Evolutionary conservation across 257 asterid genomes (phyloP).

Genomic region (Hygrophila difformis): DNA sequence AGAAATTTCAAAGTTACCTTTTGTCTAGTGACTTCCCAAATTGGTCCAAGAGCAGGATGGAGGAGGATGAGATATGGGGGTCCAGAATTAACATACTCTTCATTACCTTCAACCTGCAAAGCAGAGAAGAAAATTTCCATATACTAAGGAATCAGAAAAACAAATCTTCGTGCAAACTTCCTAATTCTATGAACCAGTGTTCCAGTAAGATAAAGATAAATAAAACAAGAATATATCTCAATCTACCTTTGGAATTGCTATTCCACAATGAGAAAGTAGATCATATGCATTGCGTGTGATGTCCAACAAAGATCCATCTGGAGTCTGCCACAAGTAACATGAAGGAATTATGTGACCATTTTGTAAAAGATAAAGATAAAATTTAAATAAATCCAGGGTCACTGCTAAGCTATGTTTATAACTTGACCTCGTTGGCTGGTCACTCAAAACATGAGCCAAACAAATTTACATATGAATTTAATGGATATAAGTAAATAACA

Average conservation of each 20-base stretch:
- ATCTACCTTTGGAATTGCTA: slow-evolving; percentile 71
- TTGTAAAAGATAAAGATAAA: too few species aligned
- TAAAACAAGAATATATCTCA: slow-evolving; percentile 4
- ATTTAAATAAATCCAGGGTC: too few species aligned
- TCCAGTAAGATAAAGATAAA: not conserved
- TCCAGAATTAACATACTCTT: slow-evolving; percentile 65
- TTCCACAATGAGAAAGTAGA: slow-evolving; percentile 72
- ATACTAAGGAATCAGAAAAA: not conserved
- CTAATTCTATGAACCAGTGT: slow-evolving; percentile 8
- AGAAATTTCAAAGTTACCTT: slow-evolving; percentile 45
- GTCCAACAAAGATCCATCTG: slow-evolving; percentile 95
- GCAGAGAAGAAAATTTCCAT: slow-evolving; percentile 12
- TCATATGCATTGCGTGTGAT: slow-evolving; percentile 95
- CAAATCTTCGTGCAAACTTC: not conserved
- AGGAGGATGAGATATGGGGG: slow-evolving; percentile 92
- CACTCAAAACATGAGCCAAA: slow-evolving; percentile 4
- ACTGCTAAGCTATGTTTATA: slow-evolving; percentile 8
- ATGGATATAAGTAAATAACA: not conserved
- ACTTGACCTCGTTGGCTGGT: slow-evolving; percentile 6
- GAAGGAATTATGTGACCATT: slow-evolving; percentile 1
- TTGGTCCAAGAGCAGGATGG: slow-evolving; percentile 98
- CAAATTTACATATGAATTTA: not conserved
- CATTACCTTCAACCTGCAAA: slow-evolving; percentile 68
- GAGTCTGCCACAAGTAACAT: slow-evolving; percentile 66
- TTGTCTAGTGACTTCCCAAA: slow-evolving; percentile 93